A percentile compares a stretch with the other conserved stretches of the same genome.
Conservation (phyloP, 306 rosid species). For the Castanea crenata region DNA sequence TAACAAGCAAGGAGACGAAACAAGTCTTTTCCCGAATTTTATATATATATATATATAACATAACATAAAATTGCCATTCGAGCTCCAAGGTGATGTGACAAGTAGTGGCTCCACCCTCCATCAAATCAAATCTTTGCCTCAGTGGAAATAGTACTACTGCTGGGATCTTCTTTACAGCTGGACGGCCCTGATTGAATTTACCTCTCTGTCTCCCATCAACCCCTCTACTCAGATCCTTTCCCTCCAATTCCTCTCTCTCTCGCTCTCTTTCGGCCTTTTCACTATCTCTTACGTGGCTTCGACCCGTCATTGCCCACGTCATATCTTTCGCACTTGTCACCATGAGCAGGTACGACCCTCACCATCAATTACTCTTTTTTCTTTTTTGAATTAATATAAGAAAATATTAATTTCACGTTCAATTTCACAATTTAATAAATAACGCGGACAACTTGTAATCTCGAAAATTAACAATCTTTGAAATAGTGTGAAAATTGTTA, state of each 20-base stretch:
- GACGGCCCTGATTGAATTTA: slow-evolving; percentile 20
- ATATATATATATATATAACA: too few species aligned
- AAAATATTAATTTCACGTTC: too few species aligned
- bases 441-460: too few species aligned
- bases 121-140: slow-evolving; percentile 56
- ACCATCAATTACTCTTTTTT: neutral
- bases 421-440: too few species aligned
- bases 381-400: neutral
- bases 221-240: slow-evolving; percentile 31
- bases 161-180: slow-evolving; percentile 24
- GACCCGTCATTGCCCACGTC: slow-evolving; percentile 30
- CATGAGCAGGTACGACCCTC: neutral
- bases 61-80: neutral
- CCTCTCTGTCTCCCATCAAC: slow-evolving; percentile 30
- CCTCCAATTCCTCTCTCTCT: slow-evolving; percentile 34
- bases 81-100: slow-evolving; percentile 27
- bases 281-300: slow-evolving; percentile 31
- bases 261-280: neutral
- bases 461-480: too few species aligned
- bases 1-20: neutral
- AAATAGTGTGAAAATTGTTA: too few species aligned
- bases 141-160: neutral
- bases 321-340: neutral
- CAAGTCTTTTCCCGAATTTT: slow-evolving; percentile 6
- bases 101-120: slow-evolving; percentile 13